These are phyloP conservation scores for Pancytospora philotis DNA, from an alignment of 371 early-diverging fungal species.

Conservation along the genomic window DNA sequence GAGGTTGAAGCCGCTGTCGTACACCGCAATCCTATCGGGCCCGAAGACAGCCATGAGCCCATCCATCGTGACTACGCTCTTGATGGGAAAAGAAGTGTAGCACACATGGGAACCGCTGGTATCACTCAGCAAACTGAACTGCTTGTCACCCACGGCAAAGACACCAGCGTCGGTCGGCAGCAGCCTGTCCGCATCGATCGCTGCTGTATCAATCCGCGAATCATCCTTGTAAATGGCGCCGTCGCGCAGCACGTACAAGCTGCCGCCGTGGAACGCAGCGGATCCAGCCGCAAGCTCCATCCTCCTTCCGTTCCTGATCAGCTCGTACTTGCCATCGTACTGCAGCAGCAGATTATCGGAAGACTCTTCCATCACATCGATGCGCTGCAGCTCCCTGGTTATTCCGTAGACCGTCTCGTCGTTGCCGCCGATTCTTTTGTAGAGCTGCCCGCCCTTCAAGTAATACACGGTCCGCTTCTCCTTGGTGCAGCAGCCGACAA, in stretches of 20 bases:
- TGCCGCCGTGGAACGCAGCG: constrained; percentile 11
- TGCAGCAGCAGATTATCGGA: constrained; percentile 9
- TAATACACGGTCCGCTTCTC: too few species aligned
- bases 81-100: constrained; percentile 6
- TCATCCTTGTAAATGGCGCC: not conserved
- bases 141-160: not conserved
- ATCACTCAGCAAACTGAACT: not conserved
- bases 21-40: constrained; percentile 67
- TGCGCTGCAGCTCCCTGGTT: too few species aligned
- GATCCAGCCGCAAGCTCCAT: constrained; percentile 12
- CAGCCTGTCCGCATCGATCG: constrained; percentile 2
- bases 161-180: constrained; percentile 12
- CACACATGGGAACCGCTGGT: not conserved
- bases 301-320: constrained; percentile 25
- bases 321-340: constrained; percentile 25
- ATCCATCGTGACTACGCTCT: not conserved
- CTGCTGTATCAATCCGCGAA: constrained; percentile 12
- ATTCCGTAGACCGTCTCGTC: too few species aligned
- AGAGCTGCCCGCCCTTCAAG: too few species aligned
- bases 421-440: too few species aligned
- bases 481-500: not conserved
- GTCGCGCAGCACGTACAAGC: constrained; percentile 20
- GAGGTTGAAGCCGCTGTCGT: constrained; percentile 71
- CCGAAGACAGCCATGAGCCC: constrained; percentile 32
- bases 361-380: not conserved